Percentiles rank a stretch among this genome's conserved stretches.
Evolutionary conservation across 192 early-diverging fungal genomes (phyloP).

Genomic region (Backusella tuberculispora): DNA sequence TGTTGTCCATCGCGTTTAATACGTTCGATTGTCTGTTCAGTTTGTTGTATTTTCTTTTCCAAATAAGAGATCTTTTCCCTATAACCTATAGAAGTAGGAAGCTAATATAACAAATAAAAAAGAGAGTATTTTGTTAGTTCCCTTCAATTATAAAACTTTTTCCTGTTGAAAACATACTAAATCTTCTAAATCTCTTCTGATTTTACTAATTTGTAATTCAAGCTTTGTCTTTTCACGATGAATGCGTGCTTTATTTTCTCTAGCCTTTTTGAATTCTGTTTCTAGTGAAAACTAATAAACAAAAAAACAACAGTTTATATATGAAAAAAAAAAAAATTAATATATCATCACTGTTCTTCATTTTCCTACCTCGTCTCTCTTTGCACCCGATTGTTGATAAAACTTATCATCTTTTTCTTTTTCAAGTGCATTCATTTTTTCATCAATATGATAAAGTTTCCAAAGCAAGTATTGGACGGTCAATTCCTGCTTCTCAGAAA

Average conservation of each 20-base stretch:
- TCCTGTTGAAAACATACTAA: constrained; percentile 45
- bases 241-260: constrained; percentile 73
- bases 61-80: constrained; percentile 79
- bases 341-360: neutral
- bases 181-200: constrained; percentile 74
- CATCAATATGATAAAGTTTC: constrained; percentile 90
- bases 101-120: constrained; percentile 37
- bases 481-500: constrained; percentile 61
- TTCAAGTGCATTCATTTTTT: constrained; percentile 62
- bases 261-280: constrained; percentile 62
- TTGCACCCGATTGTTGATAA: neutral
- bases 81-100: constrained; percentile 62
- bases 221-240: constrained; percentile 71
- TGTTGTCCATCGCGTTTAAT: constrained; percentile 56
- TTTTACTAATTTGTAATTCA: constrained; percentile 77
- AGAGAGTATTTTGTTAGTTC: neutral
- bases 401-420: constrained; percentile 52
- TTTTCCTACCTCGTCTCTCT: neutral
- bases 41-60: constrained; percentile 65
- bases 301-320: neutral
- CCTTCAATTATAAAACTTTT: neutral
- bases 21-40: constrained; percentile 59
- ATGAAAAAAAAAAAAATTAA: neutral
- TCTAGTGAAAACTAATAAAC: constrained; percentile 47
- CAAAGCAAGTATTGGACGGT: constrained; percentile 78